Conservation (phyloP, 2,329 filamentous ascomycete species). For the Moelleriella libera region DNA sequence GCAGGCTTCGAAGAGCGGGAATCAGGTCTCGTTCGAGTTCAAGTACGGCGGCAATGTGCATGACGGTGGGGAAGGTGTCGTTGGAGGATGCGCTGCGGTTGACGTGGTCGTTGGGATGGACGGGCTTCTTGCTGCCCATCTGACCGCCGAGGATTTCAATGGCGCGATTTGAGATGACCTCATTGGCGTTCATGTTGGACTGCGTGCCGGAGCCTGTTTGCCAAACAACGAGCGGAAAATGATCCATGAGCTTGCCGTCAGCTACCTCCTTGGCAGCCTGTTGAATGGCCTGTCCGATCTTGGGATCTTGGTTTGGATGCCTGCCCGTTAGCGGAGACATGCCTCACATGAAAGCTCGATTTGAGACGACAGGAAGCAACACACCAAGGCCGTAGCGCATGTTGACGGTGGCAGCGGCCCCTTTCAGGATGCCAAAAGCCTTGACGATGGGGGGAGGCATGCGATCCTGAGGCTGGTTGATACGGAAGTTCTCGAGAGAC, state of each 20-base stretch:
- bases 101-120: conserved; percentile 98
- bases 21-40: conserved; percentile 80
- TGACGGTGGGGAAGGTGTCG: conserved; percentile 98
- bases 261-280: conserved; percentile 90
- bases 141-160: conserved; percentile 92
- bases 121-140: conserved; percentile 95
- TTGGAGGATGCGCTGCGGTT: conserved; percentile 99
- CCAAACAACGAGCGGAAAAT: conserved; percentile 98
- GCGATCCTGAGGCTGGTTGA: conserved; percentile 98
- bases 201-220: conserved; percentile 97
- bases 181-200: conserved; percentile 99
- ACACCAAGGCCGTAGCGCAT: conserved; percentile 78
- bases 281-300: conserved; percentile 84
- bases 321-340: too few relatives aligned
- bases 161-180: conserved; percentile 97
- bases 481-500: conserved; percentile 93
- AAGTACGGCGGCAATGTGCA: conserved; percentile 96
- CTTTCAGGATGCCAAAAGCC: conserved; percentile 95
- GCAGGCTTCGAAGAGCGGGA: conserved; percentile 68
- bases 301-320: conserved; percentile 29
- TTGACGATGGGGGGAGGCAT: conserved; percentile 88
- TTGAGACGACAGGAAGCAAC: background rate
- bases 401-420: conserved; percentile 89
- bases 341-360: background rate
- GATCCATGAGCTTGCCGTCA: conserved; percentile 82